Evolutionary conservation across 2,329 filamentous ascomycete species (phyloP), one percentile per base, ranked within the genome.

Genomic region (Pyrenochaeta sp.): DNA sequence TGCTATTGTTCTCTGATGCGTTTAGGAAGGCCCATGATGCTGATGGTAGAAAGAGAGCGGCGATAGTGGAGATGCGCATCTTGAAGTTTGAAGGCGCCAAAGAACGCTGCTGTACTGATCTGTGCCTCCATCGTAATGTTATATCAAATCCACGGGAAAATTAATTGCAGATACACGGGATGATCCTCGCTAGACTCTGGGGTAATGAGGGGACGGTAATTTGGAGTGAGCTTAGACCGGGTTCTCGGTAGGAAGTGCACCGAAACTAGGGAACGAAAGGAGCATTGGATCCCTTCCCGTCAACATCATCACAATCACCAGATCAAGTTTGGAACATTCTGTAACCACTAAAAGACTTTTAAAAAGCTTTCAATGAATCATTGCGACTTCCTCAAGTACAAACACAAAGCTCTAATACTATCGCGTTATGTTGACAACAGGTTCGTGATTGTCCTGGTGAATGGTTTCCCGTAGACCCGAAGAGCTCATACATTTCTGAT

Each of bases 81-180:
- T 42, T 63, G 54, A 32, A 50, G 34, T 25, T 5, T 34, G 44
- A 37, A 34, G 28, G 7, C 9, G 24, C 28, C 48, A 27, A 53
- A 15, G 19, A 55, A 30, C 46, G 42, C 30, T 36, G 10, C 48
- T 24, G 22, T 42, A 44, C 50, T 52, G 22, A 10, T 44, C 19
- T 37, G 55, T 52, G 52, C 28, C 30, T 42, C n/a, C 39, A 49
- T 59, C 48, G n/a, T 32, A 25, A 49, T 55, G 25, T 34, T 61
- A 65, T 63, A 61, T 63, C 61, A 60, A 53, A 53, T 45, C 52
- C 45, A 62, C 63, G 66, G 65, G 63, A 62, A 57, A 67, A 69
- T 61, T 63, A 60, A 58, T 52, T 50, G 51, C 36, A 53, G 28
- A 57, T 15, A 43, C 37, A 52, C 43, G 54, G 54, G 49, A 48